These are phyloP conservation scores for Aphanomyces stellatus DNA, from an alignment of 352 stramenopile species.

Conservation along the genomic window DNA sequence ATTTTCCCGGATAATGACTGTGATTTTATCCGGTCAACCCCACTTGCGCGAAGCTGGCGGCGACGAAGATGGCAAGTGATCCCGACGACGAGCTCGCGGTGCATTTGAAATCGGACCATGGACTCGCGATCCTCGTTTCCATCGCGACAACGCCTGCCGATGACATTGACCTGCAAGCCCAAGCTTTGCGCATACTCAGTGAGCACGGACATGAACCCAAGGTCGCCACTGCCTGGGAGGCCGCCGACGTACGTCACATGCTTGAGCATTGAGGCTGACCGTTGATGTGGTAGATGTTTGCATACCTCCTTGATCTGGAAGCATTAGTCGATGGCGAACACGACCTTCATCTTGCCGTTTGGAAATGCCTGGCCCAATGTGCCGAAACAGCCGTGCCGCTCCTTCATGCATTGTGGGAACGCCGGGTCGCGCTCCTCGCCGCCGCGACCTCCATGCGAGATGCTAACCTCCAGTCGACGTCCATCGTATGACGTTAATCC, in stretches of 20 bases:
- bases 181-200: neutral
- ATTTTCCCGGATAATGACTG: neutral
- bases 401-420: neutral
- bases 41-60: too few species aligned
- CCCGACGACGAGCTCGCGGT: neutral
- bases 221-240: neutral
- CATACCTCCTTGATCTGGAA: neutral
- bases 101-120: neutral
- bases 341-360: conserved; percentile 11
- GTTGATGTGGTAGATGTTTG: neutral
- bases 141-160: neutral
- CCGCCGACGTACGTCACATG: neutral
- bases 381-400: neutral
- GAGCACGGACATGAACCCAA: neutral
- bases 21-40: neutral
- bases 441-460: neutral
- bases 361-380: neutral
- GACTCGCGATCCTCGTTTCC: neutral
- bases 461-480: neutral
- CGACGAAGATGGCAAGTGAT: neutral
- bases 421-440: neutral
- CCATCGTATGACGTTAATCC: neutral
- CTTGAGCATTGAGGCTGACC: neutral
- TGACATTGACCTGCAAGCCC: neutral
- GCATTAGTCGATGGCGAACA: neutral